Percentiles rank a stretch among this genome's conserved stretches.
Evolutionary conservation across 2,329 filamentous ascomycete species (phyloP).

Genomic region (Monosporascus sp.): DNA sequence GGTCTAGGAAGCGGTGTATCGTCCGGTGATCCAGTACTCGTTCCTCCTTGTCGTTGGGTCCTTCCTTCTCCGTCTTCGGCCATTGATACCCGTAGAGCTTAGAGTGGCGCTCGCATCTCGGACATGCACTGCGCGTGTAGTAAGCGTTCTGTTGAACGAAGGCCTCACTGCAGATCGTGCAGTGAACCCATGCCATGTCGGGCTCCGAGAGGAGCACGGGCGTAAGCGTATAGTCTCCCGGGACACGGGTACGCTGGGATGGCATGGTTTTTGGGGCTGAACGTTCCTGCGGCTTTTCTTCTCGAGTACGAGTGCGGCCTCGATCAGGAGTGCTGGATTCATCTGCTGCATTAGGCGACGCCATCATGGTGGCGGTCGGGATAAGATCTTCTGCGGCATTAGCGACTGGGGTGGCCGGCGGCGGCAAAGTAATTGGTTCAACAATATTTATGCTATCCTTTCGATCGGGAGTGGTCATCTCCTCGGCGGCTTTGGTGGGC

Average conservation of each 20-base stretch:
- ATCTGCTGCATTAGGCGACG: not conserved
- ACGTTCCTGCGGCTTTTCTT: constrained; percentile 10
- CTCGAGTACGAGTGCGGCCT: not conserved
- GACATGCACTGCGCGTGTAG: constrained; percentile 78
- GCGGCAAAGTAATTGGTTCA: constrained; percentile 5
- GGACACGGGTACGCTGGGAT: constrained; percentile 40
- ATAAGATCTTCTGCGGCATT: constrained; percentile 2
- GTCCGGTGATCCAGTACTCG: constrained; percentile 78
- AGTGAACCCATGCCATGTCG: constrained; percentile 79
- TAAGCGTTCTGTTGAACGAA: constrained; percentile 91
- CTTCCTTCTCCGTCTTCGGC: constrained; percentile 88
- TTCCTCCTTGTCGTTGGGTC: constrained; percentile 66
- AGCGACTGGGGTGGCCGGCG: constrained; percentile 2
- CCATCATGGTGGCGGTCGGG: not conserved
- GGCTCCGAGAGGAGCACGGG: constrained; percentile 69
- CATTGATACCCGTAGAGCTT: constrained; percentile 93
- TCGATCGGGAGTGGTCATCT: not conserved
- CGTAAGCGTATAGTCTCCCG: constrained; percentile 81
- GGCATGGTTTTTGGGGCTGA: constrained; percentile 7
- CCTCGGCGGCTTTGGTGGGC: not conserved
- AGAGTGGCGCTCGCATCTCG: constrained; percentile 88
- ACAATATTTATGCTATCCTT: constrained; percentile 6
- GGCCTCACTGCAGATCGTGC: constrained; percentile 72
- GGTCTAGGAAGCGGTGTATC: constrained; percentile 76
- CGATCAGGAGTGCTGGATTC: not conserved